A percentile compares a stretch with the other conserved stretches of the same genome.
Evolutionary conservation across 805 yeast species (phyloP).

Genomic region (Starmerella lactis-condensi): DNA sequence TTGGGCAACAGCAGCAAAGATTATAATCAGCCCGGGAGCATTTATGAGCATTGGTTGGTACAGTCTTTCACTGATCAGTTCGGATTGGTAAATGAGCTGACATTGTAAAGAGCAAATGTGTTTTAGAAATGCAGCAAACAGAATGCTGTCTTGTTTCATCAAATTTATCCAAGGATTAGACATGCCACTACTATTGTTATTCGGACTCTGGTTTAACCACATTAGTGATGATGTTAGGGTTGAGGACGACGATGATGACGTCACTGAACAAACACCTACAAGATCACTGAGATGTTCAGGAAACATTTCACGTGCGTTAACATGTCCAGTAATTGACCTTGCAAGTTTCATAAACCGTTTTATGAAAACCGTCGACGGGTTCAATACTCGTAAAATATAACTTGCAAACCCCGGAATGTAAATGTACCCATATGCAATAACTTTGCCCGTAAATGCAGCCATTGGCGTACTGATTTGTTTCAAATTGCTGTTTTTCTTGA

Average conservation of each 20-base stretch:
- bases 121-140: conserved; percentile 27
- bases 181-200: too few species aligned
- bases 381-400: conserved; percentile 22
- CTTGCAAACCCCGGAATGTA: conserved; percentile 37
- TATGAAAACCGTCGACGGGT: not conserved
- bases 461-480: conserved; percentile 38
- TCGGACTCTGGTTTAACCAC: too few species aligned
- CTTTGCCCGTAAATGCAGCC: conserved; percentile 51
- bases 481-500: conserved; percentile 27
- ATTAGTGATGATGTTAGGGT: too few species aligned
- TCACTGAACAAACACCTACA: too few species aligned
- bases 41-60: conserved; percentile 6
- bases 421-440: conserved; percentile 45
- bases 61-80: too few species aligned
- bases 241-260: too few species aligned
- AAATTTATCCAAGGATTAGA: conserved; percentile 1
- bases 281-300: too few species aligned
- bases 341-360: too few species aligned
- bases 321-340: too few species aligned
- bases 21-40: conserved; percentile 20
- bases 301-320: too few species aligned
- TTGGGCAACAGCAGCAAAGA: conserved; percentile 18
- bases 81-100: too few species aligned
- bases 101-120: conserved; percentile 25
- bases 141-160: conserved; percentile 22